Evolutionary conservation across 108 stramenopile species (phyloP).

Genomic region (Cyclotella atomus): DNA sequence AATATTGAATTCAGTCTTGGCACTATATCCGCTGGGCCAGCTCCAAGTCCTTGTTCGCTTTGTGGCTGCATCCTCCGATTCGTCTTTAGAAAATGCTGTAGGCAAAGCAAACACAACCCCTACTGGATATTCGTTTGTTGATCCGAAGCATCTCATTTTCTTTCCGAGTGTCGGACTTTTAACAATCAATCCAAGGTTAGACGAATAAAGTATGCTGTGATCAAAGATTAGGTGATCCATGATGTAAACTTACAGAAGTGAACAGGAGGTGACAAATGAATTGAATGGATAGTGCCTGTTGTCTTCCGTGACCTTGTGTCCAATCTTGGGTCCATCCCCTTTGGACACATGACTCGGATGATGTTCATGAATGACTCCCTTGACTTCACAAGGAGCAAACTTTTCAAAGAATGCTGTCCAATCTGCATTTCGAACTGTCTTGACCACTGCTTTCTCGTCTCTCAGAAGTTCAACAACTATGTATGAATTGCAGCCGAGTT

Average conservation of each 20-base stretch:
- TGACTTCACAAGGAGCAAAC: constrained; percentile 46
- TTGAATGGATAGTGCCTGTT: constrained; percentile 64
- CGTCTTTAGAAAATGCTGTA: constrained; percentile 31
- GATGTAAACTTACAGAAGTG: constrained; percentile 48
- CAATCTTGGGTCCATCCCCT: constrained; percentile 4
- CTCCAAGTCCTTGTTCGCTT: constrained; percentile 73
- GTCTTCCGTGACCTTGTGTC: constrained; percentile 2
- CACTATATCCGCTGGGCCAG: constrained; percentile 82
- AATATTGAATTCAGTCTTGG: constrained; percentile 68
- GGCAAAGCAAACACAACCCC: constrained; percentile 89
- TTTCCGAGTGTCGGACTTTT: constrained; percentile 63
- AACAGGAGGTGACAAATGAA: constrained; percentile 82
- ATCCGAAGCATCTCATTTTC: constrained; percentile 86
- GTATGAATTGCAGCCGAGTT: background rate
- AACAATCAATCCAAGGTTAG: too few species aligned
- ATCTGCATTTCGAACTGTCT: constrained; percentile 82
- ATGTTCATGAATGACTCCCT: constrained; percentile 29
- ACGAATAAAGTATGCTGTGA: too few species aligned
- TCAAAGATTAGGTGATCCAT: background rate
- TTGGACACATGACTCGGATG: constrained; percentile 23
- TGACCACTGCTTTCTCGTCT: constrained; percentile 71
- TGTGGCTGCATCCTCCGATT: constrained; percentile 64
- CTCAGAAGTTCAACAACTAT: constrained; percentile 60
- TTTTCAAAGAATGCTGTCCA: constrained; percentile 82
- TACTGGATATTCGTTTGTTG: constrained; percentile 67